These are phyloP conservation scores for Eucalyptus leucophloia DNA, from an alignment of 345 rosid species.

Conservation along the genomic window DNA sequence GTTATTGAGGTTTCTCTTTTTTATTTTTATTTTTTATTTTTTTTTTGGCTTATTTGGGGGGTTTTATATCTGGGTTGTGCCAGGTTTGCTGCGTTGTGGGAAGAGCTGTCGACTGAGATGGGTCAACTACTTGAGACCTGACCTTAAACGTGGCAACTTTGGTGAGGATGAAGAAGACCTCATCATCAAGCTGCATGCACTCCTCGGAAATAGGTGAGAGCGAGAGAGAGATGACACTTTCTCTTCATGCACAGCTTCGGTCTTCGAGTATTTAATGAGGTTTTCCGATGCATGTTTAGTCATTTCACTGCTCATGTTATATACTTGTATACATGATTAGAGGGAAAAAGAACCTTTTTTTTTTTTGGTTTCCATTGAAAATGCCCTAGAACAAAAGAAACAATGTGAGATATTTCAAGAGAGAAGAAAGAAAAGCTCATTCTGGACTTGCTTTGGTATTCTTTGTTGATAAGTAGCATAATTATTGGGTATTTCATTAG, in stretches of 20 bases:
- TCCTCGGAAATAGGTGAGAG: conserved; percentile 13
- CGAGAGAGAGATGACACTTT: neutral
- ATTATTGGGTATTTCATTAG: neutral
- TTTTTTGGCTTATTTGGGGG: neutral
- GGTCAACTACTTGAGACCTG: conserved; percentile 20
- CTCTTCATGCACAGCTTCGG: neutral
- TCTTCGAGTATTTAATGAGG: neutral
- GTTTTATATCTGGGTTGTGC: neutral
- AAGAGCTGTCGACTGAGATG: conserved; percentile 23
- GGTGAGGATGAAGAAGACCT: conserved; percentile 23
- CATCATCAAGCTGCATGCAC: conserved; percentile 18
- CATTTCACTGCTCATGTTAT: neutral
- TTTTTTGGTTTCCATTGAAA: neutral
- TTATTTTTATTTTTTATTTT: neutral
- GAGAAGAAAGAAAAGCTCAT: neutral
- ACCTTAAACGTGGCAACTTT: conserved; percentile 18
- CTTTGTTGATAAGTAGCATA: neutral
- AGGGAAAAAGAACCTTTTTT: neutral
- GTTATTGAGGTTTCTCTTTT: neutral
- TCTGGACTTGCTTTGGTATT: neutral
- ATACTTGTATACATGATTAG: neutral
- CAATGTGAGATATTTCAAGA: neutral
- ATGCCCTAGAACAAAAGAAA: neutral
- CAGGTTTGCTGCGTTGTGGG: conserved; percentile 10
- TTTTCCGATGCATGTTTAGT: neutral